Base-by-base conservation (phyloP, 495 filamentous ascomycete species). In the Hypoxylon trugodes region DNA sequence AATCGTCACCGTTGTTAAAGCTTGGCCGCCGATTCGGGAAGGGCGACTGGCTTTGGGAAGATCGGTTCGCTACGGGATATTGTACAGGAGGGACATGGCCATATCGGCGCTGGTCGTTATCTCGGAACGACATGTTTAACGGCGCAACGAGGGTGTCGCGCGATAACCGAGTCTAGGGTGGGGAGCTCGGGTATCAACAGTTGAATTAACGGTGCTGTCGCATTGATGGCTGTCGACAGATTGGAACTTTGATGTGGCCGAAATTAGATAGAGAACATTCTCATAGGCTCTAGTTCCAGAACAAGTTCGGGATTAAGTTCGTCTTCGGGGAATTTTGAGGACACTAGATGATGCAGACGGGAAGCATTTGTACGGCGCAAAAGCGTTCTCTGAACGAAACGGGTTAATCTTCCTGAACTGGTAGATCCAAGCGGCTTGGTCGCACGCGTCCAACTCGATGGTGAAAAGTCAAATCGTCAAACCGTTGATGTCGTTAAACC, bases 1-100 rank as follows among this genome's bases (percentile, higher is more conserved):
- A 81, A 72, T 96, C 90, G 72, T 96, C 90, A 60, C 90, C 92
- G 66, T 81, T 86, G 70, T 93, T 88, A 76, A 89, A 94, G 73
- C 92, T 94, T 47, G 86, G 81, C 49, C 87, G 86, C 56, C 88
- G 81, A 26, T 83, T 77, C 38, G 80, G 71, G 61, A 78, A 76
- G 16, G 68, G 30, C 4, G 59, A 47, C 41, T 73, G 71, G 45
- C 81, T 74, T 48, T 73, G 61, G 12, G 71, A 60, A 19, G 63
- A 42, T 53, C 72, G 66, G 57, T 70, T 69, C 28, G 77, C 73
- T 47, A 79, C 76, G 12, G 81, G 78, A 58, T 86, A 86, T 70
- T 83, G 83, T 8, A 82, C 83, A 19, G 82, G 82, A 53, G 83
- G 83, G 1, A 84, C 70, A 73, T 84, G 79, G 72, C 83, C 83